Evolutionary conservation across 2,329 filamentous ascomycete genomes (phyloP), one percentile per base, ranked within the genome.

Genomic region (Penicillium nordicum): DNA sequence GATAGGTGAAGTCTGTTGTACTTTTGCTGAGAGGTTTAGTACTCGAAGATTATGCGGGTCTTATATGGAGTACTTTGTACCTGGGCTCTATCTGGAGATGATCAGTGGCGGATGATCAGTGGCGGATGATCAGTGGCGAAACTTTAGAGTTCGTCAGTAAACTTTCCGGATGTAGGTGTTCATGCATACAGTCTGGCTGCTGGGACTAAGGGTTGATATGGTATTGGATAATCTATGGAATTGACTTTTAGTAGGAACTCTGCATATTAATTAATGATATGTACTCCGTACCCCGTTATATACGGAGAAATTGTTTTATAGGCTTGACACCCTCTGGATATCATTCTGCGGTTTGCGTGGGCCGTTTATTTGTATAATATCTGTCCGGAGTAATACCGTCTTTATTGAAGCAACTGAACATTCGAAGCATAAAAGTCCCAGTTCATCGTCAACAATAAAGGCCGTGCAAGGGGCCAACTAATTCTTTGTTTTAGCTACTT

Each of bases 1-100:
- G 12, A 23, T 8, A 21, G 21, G n/a, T 12, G 16, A 49, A 40
- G 3, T 40, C 23, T 32, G 10, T n/a, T 50, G 61, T 63, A 62
- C 59, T 60, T 62, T 50, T 60, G 61, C 27, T 37, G 1, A 7
- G 16, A 34, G 25, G 14, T 36, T 45, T 14, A 37, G n/a, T 27
- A 25, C 11, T n/a, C 34, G 32, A 30, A 10, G 29, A 18, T 32
- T 29, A 52, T 56, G 42, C 36, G 25, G 23, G 46, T 11, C 23
- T 16, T 32, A 16, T 25, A 30, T 8, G 6, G 29, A 25, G 46
- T 27, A 34, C 21, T 50, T 41, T 8, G 37, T 30, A 32, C 23
- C 48, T 43, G 18, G 14, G 25, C 11, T 41, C 14, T 41, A 42
- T 41, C 48, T 46, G 11, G 27, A 29, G 21, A 21, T 25, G 42